Conservation (phyloP, 2,329 filamentous ascomycete genomes). For the Aureobasidium sp. region DNA sequence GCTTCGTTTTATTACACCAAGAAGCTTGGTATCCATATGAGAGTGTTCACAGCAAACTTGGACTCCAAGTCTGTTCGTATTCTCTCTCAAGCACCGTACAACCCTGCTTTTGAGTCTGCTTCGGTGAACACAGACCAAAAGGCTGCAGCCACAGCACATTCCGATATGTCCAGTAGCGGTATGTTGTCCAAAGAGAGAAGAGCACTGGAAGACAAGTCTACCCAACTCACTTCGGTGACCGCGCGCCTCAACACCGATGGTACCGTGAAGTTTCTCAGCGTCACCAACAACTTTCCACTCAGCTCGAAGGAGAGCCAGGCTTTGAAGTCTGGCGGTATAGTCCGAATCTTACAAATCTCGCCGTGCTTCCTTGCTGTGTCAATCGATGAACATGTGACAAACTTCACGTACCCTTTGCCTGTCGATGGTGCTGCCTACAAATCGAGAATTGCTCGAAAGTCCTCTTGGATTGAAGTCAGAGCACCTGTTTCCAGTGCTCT, state of each 20-base stretch:
- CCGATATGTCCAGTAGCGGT: background rate
- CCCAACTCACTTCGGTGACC: background rate
- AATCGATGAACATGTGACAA: background rate
- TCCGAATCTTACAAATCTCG: background rate
- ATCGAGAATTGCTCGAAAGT: conserved; percentile 27
- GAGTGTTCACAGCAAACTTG: background rate
- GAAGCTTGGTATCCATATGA: background rate
- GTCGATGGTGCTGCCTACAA: conserved; percentile 21
- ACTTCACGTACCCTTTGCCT: conserved; percentile 21
- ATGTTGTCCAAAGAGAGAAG: conserved; percentile 19
- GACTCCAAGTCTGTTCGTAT: conserved; percentile 5
- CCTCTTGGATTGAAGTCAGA: conserved; percentile 28
- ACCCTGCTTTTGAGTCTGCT: too few species aligned
- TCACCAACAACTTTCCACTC: background rate
- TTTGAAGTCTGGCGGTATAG: background rate
- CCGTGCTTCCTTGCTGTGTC: background rate
- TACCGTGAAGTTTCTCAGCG: background rate
- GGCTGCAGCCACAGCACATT: background rate
- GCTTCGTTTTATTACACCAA: background rate
- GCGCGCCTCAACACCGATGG: background rate
- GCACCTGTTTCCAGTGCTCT: conserved; percentile 20
- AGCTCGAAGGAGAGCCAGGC: background rate
- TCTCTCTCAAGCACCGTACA: conserved; percentile 9
- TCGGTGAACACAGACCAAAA: too few species aligned
- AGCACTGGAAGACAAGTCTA: too few species aligned